A percentile compares a stretch with the other conserved stretches of the same genome.
These are phyloP conservation scores for Candida tammaniensis DNA, from an alignment of 805 yeast species.

Conservation along the genomic window DNA sequence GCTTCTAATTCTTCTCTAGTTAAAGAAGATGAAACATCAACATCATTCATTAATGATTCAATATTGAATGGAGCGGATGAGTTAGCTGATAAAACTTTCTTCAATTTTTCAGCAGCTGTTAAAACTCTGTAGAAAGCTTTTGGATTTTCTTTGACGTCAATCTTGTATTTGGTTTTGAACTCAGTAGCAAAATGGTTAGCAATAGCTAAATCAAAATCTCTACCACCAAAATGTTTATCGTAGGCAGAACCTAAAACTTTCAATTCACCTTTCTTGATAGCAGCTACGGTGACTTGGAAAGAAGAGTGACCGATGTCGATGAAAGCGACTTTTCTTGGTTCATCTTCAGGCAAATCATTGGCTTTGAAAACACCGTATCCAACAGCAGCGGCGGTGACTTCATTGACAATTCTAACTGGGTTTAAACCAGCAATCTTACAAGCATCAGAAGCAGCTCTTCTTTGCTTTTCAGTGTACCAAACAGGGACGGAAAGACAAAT, in stretches of 20 bases:
- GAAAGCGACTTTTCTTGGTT: conserved; percentile 85
- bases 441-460: conserved; percentile 95
- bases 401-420: conserved; percentile 98
- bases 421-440: conserved; percentile 94
- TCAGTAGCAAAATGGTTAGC: conserved; percentile 94
- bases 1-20: conserved; percentile 92
- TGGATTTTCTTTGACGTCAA: conserved; percentile 85
- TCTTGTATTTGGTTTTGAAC: conserved; percentile 88
- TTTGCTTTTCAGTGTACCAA: conserved; percentile 96
- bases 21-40: conserved; percentile 87
- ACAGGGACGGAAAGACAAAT: conserved; percentile 94
- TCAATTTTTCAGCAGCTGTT: conserved; percentile 86
- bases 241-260: conserved; percentile 88
- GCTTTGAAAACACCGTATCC: conserved; percentile 98
- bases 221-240: conserved; percentile 97
- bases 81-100: conserved; percentile 96
- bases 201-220: conserved; percentile 91
- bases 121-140: conserved; percentile 94
- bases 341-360: conserved; percentile 91
- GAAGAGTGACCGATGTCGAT: conserved; percentile 97
- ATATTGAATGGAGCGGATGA: conserved; percentile 89
- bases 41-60: conserved; percentile 96
- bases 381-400: conserved; percentile 97
- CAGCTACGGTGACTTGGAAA: conserved; percentile 83
- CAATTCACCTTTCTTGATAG: conserved; percentile 95